These are phyloP conservation scores for Coemansia sp. DNA, from an alignment of 192 early-diverging fungal genomes.

Conservation along the genomic window DNA sequence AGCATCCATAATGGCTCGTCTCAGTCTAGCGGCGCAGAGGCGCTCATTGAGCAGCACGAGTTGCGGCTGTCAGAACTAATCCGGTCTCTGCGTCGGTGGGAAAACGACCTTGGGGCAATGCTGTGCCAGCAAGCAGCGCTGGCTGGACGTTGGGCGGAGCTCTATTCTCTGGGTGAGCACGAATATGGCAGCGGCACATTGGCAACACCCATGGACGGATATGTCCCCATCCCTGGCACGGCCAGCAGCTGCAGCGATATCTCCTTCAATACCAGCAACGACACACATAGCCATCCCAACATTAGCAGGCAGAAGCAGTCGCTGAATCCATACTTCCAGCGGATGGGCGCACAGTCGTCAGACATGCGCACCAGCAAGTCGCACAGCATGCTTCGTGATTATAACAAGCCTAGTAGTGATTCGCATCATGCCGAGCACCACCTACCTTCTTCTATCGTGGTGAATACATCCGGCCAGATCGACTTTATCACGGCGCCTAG, in stretches of 20 bases:
- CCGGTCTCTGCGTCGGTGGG: slow-evolving; percentile 39
- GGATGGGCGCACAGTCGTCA: neutral
- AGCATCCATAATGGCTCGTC: neutral
- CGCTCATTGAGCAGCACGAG: slow-evolving; percentile 54
- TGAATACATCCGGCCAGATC: neutral
- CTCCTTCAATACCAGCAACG: neutral
- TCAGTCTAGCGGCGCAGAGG: slow-evolving; percentile 32
- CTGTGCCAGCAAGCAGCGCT: slow-evolving; percentile 40
- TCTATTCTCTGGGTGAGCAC: slow-evolving; percentile 18
- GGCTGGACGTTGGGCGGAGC: slow-evolving; percentile 44
- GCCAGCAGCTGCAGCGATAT: slow-evolving; percentile 10
- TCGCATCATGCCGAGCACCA: neutral
- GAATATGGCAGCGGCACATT: neutral
- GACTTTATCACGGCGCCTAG: neutral
- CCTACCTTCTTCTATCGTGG: neutral
- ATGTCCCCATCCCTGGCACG: neutral
- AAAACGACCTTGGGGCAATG: slow-evolving; percentile 35
- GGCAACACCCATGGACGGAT: neutral
- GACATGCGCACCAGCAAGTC: slow-evolving; percentile 29
- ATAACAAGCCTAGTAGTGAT: neutral
- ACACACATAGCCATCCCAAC: slow-evolving; percentile 3
- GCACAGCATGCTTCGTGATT: slow-evolving; percentile 12
- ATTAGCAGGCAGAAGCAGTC: slow-evolving; percentile 6
- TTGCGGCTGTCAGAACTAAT: slow-evolving; percentile 37
- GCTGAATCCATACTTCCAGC: neutral